Percentiles rank a stretch among this genome's conserved stretches.
Conservation (phyloP, 805 yeast species). For the Teunomyces lycoperdinae region DNA sequence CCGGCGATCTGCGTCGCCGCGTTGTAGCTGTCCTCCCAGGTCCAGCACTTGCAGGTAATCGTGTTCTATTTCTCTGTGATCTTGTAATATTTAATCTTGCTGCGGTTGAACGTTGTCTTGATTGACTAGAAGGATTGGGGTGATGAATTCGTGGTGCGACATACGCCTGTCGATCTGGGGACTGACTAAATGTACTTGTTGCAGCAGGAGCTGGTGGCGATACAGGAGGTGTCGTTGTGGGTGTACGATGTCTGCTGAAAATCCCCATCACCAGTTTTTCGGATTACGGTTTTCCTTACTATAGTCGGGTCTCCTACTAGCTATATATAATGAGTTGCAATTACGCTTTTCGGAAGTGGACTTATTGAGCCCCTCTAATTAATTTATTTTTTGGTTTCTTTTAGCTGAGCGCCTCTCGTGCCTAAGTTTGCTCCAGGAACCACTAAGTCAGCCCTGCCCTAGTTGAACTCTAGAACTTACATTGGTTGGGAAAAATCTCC, state of each 20-base stretch:
- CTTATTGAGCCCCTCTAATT: neutral
- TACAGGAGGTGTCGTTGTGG: neutral
- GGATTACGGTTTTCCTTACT: neutral
- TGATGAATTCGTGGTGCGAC: neutral
- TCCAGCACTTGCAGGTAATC: no score
- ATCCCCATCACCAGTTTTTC: neutral
- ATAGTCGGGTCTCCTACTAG: neutral
- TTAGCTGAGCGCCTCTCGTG: neutral
- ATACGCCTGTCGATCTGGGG: neutral
- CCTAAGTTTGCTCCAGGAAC: neutral
- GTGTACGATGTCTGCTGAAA: neutral
- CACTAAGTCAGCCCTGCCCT: neutral
- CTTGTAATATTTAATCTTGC: neutral
- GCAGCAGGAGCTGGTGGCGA: neutral
- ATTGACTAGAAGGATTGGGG: neutral
- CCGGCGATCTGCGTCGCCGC: neutral
- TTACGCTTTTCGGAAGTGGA: neutral
- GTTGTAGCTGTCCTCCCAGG: neutral
- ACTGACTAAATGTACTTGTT: neutral
- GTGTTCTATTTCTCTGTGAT: neutral
- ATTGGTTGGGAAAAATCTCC: no score
- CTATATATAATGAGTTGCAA: neutral
- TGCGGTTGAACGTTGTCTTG: neutral
- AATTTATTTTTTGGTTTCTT: neutral
- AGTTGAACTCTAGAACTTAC: no score